These are phyloP conservation scores for Colletotrichum musicola DNA, from an alignment of 2,329 filamentous ascomycete genomes.

Conservation along the genomic window DNA sequence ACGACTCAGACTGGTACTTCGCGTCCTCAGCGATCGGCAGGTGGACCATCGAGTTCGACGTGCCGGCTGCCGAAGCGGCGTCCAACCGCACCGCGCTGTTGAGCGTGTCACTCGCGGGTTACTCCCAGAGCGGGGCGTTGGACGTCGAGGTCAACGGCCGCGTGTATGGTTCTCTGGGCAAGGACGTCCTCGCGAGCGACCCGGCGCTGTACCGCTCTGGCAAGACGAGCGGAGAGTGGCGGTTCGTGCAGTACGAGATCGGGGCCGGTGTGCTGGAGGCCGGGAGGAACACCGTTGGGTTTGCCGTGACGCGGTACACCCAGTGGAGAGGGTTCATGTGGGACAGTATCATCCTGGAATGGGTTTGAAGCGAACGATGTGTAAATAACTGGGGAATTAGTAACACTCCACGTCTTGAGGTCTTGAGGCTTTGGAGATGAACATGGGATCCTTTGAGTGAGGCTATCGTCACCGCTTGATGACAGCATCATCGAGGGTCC, in stretches of 20 bases:
- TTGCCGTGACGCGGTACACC: conserved; percentile 29
- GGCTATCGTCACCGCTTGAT: neutral
- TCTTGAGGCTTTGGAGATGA: too few species aligned
- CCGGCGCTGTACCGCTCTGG: conserved; percentile 36
- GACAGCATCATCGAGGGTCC: neutral
- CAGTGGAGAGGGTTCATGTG: conserved; percentile 37
- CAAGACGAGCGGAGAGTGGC: conserved; percentile 36
- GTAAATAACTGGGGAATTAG: neutral
- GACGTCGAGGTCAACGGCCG: conserved; percentile 33
- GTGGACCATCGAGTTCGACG: conserved; percentile 45
- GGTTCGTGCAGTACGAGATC: conserved; percentile 32
- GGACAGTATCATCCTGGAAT: conserved; percentile 37
- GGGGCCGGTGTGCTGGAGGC: conserved; percentile 20
- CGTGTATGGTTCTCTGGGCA: conserved; percentile 30
- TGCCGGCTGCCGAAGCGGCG: conserved; percentile 8
- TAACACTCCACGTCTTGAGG: too few species aligned
- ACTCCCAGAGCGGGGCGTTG: conserved; percentile 43
- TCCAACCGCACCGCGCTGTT: conserved; percentile 46
- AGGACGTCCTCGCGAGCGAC: conserved; percentile 30
- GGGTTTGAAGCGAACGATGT: conserved; percentile 7
- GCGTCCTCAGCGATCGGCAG: conserved; percentile 51
- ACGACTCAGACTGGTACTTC: conserved; percentile 58
- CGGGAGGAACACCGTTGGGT: conserved; percentile 30
- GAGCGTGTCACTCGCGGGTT: conserved; percentile 55
- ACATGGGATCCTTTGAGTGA: neutral